Evolutionary conservation across 2,329 filamentous ascomycete species (phyloP).

Genomic region (Seiridium cupressi): DNA sequence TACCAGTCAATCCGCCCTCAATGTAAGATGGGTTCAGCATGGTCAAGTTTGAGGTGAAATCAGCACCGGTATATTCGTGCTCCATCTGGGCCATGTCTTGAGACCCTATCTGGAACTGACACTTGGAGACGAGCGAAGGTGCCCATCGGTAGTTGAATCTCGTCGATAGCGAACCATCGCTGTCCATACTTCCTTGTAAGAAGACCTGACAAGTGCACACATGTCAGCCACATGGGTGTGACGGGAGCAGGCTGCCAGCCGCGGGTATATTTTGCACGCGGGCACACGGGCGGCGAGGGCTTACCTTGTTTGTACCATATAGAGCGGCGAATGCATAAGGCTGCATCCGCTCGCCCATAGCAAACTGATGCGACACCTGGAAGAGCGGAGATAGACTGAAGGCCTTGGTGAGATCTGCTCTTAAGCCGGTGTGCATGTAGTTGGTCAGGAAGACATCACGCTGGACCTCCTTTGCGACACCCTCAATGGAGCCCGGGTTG

Average conservation of each 20-base stretch:
- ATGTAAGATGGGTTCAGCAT: conserved; percentile 92
- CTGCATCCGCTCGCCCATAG: conserved; percentile 88
- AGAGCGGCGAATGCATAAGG: conserved; percentile 94
- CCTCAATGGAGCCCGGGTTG: conserved; percentile 92
- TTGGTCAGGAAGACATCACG: conserved; percentile 96
- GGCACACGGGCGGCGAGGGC: conserved; percentile 24
- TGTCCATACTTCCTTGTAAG: conserved; percentile 92
- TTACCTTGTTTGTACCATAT: conserved; percentile 88
- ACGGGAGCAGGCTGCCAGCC: neutral
- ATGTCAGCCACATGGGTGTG: neutral
- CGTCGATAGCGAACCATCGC: conserved; percentile 81
- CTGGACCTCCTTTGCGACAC: conserved; percentile 86
- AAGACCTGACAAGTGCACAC: conserved; percentile 65
- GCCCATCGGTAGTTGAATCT: conserved; percentile 94
- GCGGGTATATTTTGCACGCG: neutral
- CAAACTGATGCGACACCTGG: conserved; percentile 95
- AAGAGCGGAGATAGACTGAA: conserved; percentile 93
- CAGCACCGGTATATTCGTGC: conserved; percentile 89
- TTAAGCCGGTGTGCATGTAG: conserved; percentile 93
- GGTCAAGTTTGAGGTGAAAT: conserved; percentile 93
- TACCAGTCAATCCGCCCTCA: conserved; percentile 89
- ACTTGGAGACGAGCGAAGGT: conserved; percentile 77
- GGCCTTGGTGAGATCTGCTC: conserved; percentile 94
- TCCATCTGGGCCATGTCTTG: conserved; percentile 93
- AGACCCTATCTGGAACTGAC: conserved; percentile 76